Evolutionary conservation across 2,329 filamentous ascomycete species (phyloP).

Genomic region (Calonectria montana): DNA sequence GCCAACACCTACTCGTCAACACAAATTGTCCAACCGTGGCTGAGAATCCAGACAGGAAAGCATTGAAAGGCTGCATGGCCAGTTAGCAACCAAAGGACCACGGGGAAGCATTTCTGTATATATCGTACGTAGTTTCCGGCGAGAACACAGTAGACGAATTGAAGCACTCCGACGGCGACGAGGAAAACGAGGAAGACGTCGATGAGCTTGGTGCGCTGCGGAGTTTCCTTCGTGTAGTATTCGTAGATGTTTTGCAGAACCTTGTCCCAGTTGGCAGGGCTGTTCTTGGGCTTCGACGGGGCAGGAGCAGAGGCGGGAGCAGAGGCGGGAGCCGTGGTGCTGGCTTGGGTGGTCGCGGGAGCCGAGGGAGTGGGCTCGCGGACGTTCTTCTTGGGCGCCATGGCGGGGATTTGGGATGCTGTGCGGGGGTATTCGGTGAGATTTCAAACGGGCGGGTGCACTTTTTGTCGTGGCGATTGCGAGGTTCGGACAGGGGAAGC

Average conservation of each 20-base stretch:
- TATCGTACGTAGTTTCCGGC: conserved; percentile 91
- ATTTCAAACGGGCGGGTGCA: not conserved
- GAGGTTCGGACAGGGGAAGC: conserved; percentile 17
- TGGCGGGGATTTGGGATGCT: conserved; percentile 39
- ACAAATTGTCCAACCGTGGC: conserved; percentile 98
- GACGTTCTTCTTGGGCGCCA: conserved; percentile 64
- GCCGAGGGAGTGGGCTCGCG: conserved; percentile 49
- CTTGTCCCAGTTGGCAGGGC: conserved; percentile 59
- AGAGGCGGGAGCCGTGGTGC: conserved; percentile 43
- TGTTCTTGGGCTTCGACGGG: conserved; percentile 38
- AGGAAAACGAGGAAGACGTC: conserved; percentile 93
- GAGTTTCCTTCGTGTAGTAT: conserved; percentile 83
- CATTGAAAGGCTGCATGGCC: conserved; percentile 88
- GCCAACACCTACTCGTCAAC: conserved; percentile 77
- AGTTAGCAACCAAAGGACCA: conserved; percentile 28
- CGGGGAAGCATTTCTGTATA: too few species aligned
- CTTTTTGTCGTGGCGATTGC: not conserved
- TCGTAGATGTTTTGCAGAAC: conserved; percentile 78
- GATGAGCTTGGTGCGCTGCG: conserved; percentile 91
- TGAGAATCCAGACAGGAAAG: conserved; percentile 94
- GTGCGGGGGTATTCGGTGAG: not conserved
- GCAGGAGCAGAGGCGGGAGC: conserved; percentile 41
- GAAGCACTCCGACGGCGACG: conserved; percentile 84
- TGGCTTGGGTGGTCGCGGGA: conserved; percentile 45
- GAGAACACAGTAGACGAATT: conserved; percentile 93